Percentiles rank a stretch among this genome's conserved stretches.
Evolutionary conservation across 108 stramenopile species (phyloP).

Genomic region (Pseudonitzschia multiseries): DNA sequence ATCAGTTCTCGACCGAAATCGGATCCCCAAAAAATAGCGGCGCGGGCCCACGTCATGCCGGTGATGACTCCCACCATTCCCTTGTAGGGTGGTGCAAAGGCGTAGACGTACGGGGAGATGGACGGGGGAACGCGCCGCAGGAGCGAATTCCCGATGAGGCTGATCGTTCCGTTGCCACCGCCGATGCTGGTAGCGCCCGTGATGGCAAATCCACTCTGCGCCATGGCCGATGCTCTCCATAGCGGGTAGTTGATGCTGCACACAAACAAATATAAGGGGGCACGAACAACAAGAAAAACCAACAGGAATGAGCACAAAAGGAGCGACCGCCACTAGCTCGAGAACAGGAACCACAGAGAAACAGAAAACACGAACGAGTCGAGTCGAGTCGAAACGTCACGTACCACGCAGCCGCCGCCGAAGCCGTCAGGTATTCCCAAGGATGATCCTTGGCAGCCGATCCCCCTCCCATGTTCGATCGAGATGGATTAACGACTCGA

Average conservation of each 20-base stretch:
- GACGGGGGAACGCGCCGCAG: conserved; percentile 25
- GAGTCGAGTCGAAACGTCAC: no score
- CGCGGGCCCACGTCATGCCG: conserved; percentile 96
- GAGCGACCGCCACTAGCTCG: no score
- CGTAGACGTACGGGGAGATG: conserved; percentile 67
- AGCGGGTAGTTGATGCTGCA: conserved; percentile 69
- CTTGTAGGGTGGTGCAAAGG: conserved; percentile 89
- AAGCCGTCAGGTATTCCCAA: conserved; percentile 68
- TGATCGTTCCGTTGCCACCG: conserved; percentile 1
- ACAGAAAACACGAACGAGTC: no score
- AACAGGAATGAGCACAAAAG: no score
- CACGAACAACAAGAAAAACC: no score
- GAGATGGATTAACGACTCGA: no score
- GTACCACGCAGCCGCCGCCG: conserved; percentile 62
- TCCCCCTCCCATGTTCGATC: conserved; percentile 58
- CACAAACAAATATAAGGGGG: no score
- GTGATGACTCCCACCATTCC: conserved; percentile 76
- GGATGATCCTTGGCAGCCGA: conserved; percentile 80
- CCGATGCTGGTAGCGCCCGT: conserved; percentile 50
- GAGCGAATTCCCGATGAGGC: conserved; percentile 1
- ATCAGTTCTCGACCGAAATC: conserved; percentile 72
- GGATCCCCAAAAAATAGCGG: conserved; percentile 91
- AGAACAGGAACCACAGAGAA: no score
- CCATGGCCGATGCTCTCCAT: conserved; percentile 73
- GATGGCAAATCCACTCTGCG: conserved; percentile 61